Percentiles rank a stretch among this genome's conserved stretches.
phyloP scores from a whole-genome alignment of 768 basidiomycete species.

The Exidia glandulosa region DNA sequence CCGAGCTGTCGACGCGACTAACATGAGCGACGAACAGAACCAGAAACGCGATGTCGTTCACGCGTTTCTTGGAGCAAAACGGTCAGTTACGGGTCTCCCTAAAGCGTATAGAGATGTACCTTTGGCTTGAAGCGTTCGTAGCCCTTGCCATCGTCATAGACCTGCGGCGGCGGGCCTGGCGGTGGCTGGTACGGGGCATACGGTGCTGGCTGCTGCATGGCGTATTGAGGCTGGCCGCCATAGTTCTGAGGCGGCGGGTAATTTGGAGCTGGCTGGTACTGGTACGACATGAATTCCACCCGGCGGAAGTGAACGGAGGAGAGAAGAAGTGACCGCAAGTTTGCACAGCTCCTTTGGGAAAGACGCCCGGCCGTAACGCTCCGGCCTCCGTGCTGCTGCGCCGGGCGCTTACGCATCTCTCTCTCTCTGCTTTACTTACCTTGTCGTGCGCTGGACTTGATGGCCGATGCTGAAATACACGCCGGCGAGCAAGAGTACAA shows the following conservation, averaged over 20 bases:
- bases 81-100: no score
- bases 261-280: neutral
- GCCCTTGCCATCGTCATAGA: neutral
- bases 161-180: neutral
- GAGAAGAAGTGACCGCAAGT: no score
- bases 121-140: conserved; percentile 17
- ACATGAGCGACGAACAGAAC: conserved; percentile 65
- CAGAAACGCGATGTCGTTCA: conserved; percentile 66
- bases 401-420: no score
- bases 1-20: neutral
- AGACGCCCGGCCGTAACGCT: no score
- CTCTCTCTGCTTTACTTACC: no score
- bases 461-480: no score
- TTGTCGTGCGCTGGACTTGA: no score
- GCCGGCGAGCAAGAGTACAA: neutral
- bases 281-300: neutral
- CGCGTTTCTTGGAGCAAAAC: conserved; percentile 40
- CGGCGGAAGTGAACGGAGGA: no score
- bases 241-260: neutral
- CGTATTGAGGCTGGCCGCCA: neutral
- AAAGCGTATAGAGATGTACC: neutral
- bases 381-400: no score
- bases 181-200: conserved; percentile 1
- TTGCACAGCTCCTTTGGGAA: no score
- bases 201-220: neutral